A percentile compares a stretch with the other conserved stretches of the same genome.
Conservation (phyloP, 495 filamentous ascomycete genomes). For the Penicillium antarcticum region DNA sequence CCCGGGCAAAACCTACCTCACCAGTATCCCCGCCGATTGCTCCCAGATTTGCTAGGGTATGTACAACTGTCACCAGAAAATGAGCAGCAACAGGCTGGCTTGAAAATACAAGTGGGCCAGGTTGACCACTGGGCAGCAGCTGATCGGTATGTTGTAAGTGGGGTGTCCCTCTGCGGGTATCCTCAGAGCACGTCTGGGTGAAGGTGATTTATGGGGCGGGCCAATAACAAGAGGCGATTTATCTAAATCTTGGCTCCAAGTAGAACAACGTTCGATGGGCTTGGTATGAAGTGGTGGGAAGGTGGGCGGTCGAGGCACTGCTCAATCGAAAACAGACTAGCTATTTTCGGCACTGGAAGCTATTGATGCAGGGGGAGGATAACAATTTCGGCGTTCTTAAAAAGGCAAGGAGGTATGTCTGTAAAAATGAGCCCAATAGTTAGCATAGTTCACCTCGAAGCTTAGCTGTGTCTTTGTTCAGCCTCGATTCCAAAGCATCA, state of each 20-base stretch:
- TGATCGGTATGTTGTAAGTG: neutral
- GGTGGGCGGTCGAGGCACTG: neutral
- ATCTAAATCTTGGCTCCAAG: neutral
- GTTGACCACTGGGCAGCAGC: neutral
- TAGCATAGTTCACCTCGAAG: neutral
- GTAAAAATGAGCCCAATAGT: neutral
- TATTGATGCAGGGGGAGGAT: neutral
- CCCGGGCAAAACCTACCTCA: constrained; percentile 1
- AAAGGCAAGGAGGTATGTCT: constrained; percentile 2
- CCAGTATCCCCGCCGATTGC: neutral
- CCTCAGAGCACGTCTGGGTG: neutral
- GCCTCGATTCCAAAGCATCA: neutral
- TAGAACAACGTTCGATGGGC: neutral
- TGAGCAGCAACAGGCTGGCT: neutral
- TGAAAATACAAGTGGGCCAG: neutral
- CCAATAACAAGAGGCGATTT: neutral
- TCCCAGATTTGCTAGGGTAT: constrained; percentile 6
- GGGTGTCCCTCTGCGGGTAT: neutral
- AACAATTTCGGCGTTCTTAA: neutral
- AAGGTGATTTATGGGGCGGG: neutral
- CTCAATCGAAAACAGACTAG: neutral
- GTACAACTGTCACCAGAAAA: neutral
- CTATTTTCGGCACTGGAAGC: neutral
- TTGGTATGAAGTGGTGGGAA: neutral
- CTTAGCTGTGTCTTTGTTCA: constrained; percentile 3